Evolutionary conservation across 2,329 filamentous ascomycete genomes (phyloP).

Genomic region (Pseudogymnoascus sp.): DNA sequence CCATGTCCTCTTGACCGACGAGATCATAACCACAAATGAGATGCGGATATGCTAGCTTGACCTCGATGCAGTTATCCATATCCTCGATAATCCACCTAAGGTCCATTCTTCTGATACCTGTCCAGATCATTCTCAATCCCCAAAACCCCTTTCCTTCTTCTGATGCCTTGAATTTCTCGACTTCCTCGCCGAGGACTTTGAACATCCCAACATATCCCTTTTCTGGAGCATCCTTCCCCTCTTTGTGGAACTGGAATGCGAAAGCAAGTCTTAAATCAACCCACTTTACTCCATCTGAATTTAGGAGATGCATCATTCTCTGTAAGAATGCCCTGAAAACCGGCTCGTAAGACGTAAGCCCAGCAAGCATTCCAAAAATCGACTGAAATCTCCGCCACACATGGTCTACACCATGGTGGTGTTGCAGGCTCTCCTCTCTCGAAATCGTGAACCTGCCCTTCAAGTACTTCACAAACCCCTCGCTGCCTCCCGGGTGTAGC

Average conservation of each 20-base stretch:
- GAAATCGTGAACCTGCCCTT: slow-evolving; percentile 64
- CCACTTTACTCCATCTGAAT: slow-evolving; percentile 77
- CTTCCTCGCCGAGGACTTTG: slow-evolving; percentile 65
- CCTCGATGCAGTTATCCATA: slow-evolving; percentile 81
- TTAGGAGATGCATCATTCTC: slow-evolving; percentile 59
- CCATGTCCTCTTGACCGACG: slow-evolving; percentile 78
- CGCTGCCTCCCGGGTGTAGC: slow-evolving; percentile 63
- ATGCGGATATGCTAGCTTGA: slow-evolving; percentile 70
- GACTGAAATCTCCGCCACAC: slow-evolving; percentile 76
- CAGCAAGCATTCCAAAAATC: slow-evolving; percentile 65
- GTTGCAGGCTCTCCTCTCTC: slow-evolving; percentile 61
- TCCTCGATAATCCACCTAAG: slow-evolving; percentile 61
- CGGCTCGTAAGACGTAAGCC: slow-evolving; percentile 80
- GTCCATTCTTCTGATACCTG: slow-evolving; percentile 55
- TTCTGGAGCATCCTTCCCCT: slow-evolving; percentile 57
- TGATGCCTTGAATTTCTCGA: slow-evolving; percentile 63
- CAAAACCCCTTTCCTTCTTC: slow-evolving; percentile 69
- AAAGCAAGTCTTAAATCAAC: slow-evolving; percentile 76
- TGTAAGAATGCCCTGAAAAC: slow-evolving; percentile 72
- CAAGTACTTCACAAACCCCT: slow-evolving; percentile 71
- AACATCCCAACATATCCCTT: slow-evolving; percentile 62
- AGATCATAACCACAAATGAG: slow-evolving; percentile 82
- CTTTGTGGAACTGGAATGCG: slow-evolving; percentile 57
- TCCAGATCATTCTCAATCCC: slow-evolving; percentile 82
- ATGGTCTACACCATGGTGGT: slow-evolving; percentile 74